Evolutionary conservation across 202 grass and related monocot species (phyloP).

Genomic region (Carex arenaria): DNA sequence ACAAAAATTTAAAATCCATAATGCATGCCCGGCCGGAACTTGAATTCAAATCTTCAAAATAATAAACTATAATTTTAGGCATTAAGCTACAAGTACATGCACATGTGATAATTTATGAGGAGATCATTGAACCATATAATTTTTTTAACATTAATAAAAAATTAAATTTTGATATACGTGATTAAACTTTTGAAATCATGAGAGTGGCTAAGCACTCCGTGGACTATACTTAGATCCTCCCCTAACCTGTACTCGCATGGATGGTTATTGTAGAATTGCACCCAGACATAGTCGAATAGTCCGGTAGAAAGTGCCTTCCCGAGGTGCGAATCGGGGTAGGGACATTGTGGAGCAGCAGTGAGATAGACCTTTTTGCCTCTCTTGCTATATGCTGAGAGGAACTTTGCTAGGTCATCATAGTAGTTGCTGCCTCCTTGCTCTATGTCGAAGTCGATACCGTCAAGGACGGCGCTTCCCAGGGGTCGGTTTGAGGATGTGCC

Average conservation of each 20-base stretch:
- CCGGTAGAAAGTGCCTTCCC: constrained; percentile 48
- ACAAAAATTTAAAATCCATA: no score
- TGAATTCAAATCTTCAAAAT: no score
- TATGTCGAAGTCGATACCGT: constrained; percentile 81
- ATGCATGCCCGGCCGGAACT: no score
- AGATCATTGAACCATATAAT: no score
- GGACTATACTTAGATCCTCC: no score
- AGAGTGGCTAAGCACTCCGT: no score
- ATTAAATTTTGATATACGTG: no score
- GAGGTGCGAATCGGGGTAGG: constrained; percentile 50
- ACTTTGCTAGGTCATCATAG: constrained; percentile 46
- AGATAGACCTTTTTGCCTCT: constrained; percentile 28
- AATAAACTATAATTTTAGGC: no score
- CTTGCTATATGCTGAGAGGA: constrained; percentile 22
- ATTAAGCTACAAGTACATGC: no score
- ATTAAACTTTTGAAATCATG: no score
- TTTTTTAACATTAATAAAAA: no score
- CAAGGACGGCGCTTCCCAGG: constrained; percentile 64
- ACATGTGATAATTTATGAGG: no score
- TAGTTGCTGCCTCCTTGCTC: constrained; percentile 30
- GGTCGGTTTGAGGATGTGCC: constrained; percentile 35
- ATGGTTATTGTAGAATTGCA: constrained; percentile 82
- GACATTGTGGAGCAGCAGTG: constrained; percentile 62
- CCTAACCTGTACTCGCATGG: constrained; percentile 36
- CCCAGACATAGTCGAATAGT: constrained; percentile 57